A percentile compares a stretch with the other conserved stretches of the same genome.
These are phyloP conservation scores for Penicillium mononematosum DNA, from an alignment of 495 filamentous ascomycete species.

Conservation along the genomic window DNA sequence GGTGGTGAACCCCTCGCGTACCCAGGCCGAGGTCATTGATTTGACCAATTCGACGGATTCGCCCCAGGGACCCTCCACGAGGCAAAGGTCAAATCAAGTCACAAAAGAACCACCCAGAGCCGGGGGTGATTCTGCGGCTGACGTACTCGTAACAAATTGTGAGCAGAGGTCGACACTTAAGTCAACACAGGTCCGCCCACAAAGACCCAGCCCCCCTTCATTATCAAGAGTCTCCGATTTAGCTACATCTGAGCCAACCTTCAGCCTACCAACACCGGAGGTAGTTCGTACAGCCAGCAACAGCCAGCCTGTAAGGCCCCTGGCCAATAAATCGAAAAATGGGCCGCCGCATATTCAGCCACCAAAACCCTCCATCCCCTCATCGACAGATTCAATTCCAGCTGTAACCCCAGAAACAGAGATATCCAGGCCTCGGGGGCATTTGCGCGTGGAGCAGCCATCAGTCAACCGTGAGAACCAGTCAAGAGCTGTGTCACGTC, in stretches of 20 bases:
- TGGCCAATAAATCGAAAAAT: background rate
- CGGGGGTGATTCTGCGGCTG: background rate
- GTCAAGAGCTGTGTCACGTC: background rate
- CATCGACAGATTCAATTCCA: background rate
- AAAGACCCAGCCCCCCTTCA: background rate
- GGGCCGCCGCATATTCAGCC: background rate
- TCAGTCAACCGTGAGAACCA: background rate
- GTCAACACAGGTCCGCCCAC: slow-evolving; percentile 2
- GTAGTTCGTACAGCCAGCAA: background rate
- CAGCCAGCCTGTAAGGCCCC: background rate
- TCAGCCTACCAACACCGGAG: slow-evolving; percentile 1
- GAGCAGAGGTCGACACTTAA: background rate
- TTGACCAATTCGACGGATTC: slow-evolving; percentile 14
- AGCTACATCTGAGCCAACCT: background rate
- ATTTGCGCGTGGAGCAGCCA: background rate
- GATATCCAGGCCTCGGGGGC: background rate
- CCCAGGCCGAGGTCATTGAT: slow-evolving; percentile 23
- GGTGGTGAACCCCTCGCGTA: slow-evolving; percentile 3
- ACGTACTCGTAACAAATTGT: background rate
- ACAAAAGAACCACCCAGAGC: background rate
- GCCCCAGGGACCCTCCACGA: background rate
- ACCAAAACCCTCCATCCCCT: background rate
- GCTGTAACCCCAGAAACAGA: background rate
- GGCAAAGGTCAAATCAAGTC: background rate
- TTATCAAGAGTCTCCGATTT: background rate